Base-by-base conservation (phyloP, 345 rosid species). In the Litchi chinensis region DNA sequence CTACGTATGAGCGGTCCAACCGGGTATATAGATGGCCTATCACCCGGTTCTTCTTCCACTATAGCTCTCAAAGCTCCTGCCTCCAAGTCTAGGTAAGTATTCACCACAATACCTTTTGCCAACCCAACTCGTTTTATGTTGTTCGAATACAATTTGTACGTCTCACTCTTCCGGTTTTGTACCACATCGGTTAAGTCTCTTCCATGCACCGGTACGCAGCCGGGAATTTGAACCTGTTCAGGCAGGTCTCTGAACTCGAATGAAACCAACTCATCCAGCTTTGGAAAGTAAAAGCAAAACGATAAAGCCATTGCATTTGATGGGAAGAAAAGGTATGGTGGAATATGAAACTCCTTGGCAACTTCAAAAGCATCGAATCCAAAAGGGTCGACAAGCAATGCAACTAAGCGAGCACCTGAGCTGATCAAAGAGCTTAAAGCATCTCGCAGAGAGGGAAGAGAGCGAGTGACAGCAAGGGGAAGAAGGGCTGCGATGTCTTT, bases 151-250 rank as follows among this genome's bases (percentile, higher is more conserved):
- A 80, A 69, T 73, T 80, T 81, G 81, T 87, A 90, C 1, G 86
- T 75, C n/a, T 81, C 84, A 46, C 68, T 65, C 5, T 59, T 81
- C 18, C 87, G 68, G 40, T 87, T 82, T 48, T 79, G 83, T 70
- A 73, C 32, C 39, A 85, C 65, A 64, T 87, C 91, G 0, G 64
- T 0, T 0, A 86, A 50, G 67, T 90, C 91, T 11, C 22, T 56
- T 43, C 87, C 89, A 11, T 68, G 76, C 26, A 89, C 18, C 40
- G 89, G 88, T 4, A 86, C 54, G 69, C 90, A 87, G 1, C 93
- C 92, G 2, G 92, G 87, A n/a, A 90, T 22, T 10, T 69, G 6
- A 48, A 90, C 15, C 63, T 87, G 86, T 62, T 87, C 91, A 10
- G 65, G 54, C 37, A 82, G 65, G 68, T 85, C 84, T 68, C 79